Conservation (phyloP, 352 stramenopile genomes). For the Globisporangium canariense region DNA sequence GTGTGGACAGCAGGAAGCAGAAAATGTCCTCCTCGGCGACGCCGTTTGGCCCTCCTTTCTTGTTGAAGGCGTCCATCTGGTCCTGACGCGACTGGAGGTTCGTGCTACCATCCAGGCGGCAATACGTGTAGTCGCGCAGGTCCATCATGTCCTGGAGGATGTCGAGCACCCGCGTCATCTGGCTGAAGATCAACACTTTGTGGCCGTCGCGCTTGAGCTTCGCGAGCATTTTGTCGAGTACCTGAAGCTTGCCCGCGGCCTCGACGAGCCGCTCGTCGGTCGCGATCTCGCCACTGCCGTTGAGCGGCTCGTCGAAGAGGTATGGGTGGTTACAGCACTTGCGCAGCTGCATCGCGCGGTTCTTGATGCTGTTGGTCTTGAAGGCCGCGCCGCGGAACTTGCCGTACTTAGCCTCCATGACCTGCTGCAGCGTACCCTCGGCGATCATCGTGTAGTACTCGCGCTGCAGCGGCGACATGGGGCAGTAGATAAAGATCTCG, state of each 20-base stretch:
- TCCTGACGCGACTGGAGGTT: slow-evolving; percentile 90
- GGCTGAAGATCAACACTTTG: slow-evolving; percentile 98
- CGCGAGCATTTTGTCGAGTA: slow-evolving; percentile 97
- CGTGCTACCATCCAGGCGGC: slow-evolving; percentile 95
- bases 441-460: slow-evolving; percentile 94
- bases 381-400: slow-evolving; percentile 47
- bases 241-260: slow-evolving; percentile 96
- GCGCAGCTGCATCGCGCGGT: slow-evolving; percentile 77
- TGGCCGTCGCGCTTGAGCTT: slow-evolving; percentile 94
- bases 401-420: slow-evolving; percentile 83
- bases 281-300: slow-evolving; percentile 42
- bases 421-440: slow-evolving; percentile 81
- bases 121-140: slow-evolving; percentile 91
- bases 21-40: slow-evolving; percentile 56
- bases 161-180: slow-evolving; percentile 98
- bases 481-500: slow-evolving; percentile 97
- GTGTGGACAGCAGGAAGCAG: slow-evolving; percentile 82
- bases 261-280: slow-evolving; percentile 91
- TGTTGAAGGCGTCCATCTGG: slow-evolving; percentile 98
- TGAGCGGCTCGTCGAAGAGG: slow-evolving; percentile 82
- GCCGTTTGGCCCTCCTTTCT: slow-evolving; percentile 29
- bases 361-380: slow-evolving; percentile 56
- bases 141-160: slow-evolving; percentile 96
- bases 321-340: slow-evolving; percentile 90
- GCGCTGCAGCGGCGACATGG: slow-evolving; percentile 92